A percentile compares a stretch with the other conserved stretches of the same genome.
These are phyloP conservation scores for Cubamyces lactineus DNA, from an alignment of 768 basidiomycete genomes.

Conservation along the genomic window DNA sequence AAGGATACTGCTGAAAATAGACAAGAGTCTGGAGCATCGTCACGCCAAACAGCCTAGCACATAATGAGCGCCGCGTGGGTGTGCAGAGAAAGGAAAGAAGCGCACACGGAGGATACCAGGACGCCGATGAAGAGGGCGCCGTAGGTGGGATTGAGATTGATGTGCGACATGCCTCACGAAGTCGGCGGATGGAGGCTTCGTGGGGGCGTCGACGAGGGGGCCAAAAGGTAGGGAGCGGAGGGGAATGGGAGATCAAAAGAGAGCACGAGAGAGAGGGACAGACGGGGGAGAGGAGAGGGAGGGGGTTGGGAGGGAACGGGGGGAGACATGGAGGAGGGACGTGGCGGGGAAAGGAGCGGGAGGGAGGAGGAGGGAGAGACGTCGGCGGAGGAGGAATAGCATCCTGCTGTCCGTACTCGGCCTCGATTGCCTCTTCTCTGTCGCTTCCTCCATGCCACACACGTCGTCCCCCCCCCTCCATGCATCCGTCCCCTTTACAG, in stretches of 20 bases:
- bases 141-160: conserved; percentile 23
- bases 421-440: neutral
- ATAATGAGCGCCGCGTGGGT: neutral
- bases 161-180: conserved; percentile 1
- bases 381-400: neutral
- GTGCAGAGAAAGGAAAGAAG: neutral
- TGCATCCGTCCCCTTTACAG: neutral
- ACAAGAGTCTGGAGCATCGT: conserved; percentile 27
- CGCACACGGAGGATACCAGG: conserved; percentile 27
- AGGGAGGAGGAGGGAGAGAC: neutral
- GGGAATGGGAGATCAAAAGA: no score
- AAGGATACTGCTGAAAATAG: conserved; percentile 25
- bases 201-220: no score
- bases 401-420: neutral
- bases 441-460: neutral
- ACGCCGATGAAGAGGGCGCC: conserved; percentile 27
- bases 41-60: conserved; percentile 23
- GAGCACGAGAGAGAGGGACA: neutral
- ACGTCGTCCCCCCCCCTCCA: neutral
- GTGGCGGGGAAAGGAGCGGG: conserved; percentile 10
- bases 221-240: neutral
- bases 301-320: neutral
- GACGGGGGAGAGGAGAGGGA: neutral
- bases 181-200: no score
- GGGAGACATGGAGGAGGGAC: conserved; percentile 4